These are phyloP conservation scores for Fusarium sp. DNA, from an alignment of 2,329 filamentous ascomycete species.

Conservation along the genomic window DNA sequence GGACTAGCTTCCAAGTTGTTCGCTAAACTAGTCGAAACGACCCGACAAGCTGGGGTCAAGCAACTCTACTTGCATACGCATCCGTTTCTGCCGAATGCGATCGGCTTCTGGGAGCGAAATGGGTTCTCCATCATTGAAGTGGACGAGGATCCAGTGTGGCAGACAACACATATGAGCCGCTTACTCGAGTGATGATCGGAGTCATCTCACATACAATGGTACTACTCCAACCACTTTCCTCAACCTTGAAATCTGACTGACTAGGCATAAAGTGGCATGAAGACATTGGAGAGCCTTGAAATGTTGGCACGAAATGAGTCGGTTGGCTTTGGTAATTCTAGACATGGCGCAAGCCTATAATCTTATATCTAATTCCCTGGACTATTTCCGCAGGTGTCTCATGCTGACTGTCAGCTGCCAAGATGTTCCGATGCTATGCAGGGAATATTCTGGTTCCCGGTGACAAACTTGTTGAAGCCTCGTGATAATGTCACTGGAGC, in stretches of 20 bases:
- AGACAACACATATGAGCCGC: constrained; percentile 46
- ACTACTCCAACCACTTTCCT: background rate
- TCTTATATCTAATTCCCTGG: background rate
- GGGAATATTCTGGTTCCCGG: background rate
- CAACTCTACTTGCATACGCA: constrained; percentile 47
- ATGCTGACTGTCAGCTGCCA: background rate
- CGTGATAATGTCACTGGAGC: background rate
- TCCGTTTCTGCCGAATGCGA: constrained; percentile 43
- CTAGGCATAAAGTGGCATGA: background rate
- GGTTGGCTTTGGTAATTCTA: background rate
- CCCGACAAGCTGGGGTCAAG: constrained; percentile 27
- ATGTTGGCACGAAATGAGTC: background rate
- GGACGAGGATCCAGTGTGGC: constrained; percentile 45
- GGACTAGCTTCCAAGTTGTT: constrained; percentile 45
- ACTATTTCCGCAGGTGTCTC: background rate
- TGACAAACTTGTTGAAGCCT: background rate
- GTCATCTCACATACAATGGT: background rate
- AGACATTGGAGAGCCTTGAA: background rate
- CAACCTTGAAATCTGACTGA: background rate
- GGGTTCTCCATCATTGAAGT: constrained; percentile 35
- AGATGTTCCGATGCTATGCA: background rate
- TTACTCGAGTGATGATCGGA: background rate
- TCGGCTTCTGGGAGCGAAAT: constrained; percentile 44
- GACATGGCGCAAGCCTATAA: background rate
- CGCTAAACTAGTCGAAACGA: constrained; percentile 21